Conservation (phyloP, 163 green algal species). For the Volvox carteri region DNA sequence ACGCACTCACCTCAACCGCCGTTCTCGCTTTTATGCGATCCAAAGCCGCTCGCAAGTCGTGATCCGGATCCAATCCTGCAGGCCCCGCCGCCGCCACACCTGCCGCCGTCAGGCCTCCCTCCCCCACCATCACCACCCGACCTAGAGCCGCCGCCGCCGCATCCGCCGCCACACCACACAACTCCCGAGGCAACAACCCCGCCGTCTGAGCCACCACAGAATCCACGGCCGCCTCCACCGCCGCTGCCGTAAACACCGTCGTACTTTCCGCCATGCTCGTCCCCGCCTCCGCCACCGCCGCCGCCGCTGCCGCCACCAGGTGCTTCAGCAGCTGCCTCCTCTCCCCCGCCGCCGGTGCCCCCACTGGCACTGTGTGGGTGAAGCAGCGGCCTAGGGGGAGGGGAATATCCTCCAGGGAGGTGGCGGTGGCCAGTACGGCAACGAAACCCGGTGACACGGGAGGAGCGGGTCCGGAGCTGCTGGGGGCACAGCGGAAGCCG, state of each 20-base stretch:
- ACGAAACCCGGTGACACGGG: slow-evolving; percentile 6
- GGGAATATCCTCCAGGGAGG: slow-evolving; percentile 74
- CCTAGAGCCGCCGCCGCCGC: slow-evolving; percentile 63
- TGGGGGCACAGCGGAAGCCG: too few species aligned
- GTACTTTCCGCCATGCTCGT: neutral
- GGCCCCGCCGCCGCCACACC: neutral
- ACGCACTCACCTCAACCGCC: slow-evolving; percentile 76
- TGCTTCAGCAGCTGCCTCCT: slow-evolving; percentile 62
- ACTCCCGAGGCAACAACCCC: slow-evolving; percentile 82
- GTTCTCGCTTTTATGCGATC: slow-evolving; percentile 70
- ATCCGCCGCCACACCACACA: slow-evolving; percentile 81
- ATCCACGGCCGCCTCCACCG: slow-evolving; percentile 47
- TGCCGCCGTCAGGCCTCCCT: neutral
- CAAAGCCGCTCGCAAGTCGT: slow-evolving; percentile 73
- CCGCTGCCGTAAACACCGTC: neutral
- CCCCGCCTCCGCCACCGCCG: neutral
- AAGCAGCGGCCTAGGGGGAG: slow-evolving; percentile 84
- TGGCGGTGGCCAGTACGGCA: slow-evolving; percentile 58
- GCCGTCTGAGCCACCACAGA: slow-evolving; percentile 78
- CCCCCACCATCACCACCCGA: neutral
- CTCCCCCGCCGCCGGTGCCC: slow-evolving; percentile 64
- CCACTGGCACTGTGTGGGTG: slow-evolving; percentile 85
- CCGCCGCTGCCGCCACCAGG: slow-evolving; percentile 53
- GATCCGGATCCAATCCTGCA: slow-evolving; percentile 31
- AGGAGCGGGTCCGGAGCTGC: too few species aligned